These are phyloP conservation scores for Antitrichia curtipendula DNA, from an alignment of 225 moss, liverwort and hornwort species.

Conservation along the genomic window DNA sequence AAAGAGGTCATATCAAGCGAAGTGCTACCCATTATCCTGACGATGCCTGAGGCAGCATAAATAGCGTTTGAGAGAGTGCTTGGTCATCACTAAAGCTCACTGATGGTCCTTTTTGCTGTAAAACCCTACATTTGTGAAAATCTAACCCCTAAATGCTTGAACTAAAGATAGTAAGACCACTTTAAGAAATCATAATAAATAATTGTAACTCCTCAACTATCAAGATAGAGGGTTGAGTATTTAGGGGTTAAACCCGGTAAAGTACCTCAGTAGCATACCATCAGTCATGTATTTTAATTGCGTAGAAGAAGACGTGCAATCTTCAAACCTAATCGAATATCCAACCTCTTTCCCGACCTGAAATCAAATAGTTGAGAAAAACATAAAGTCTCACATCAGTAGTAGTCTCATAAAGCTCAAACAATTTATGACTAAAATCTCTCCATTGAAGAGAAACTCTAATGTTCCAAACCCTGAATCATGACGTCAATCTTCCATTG, in stretches of 20 bases:
- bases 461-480: not conserved
- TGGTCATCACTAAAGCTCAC: not conserved
- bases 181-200: not conserved
- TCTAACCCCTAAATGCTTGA: not conserved
- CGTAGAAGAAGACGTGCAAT: constrained; percentile 64
- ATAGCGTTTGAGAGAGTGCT: not conserved
- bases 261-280: constrained; percentile 70
- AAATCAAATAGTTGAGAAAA: not conserved
- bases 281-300: constrained; percentile 94
- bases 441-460: not conserved
- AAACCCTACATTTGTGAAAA: not conserved
- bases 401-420: not conserved
- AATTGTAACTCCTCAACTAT: not conserved
- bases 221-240: not conserved
- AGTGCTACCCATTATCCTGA: not conserved
- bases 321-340: constrained; percentile 96
- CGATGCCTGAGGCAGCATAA: not conserved
- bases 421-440: not conserved
- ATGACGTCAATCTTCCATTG: not conserved
- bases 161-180: not conserved
- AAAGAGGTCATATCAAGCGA: not conserved
- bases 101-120: not conserved
- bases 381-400: not conserved
- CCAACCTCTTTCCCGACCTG: constrained; percentile 86
- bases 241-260: not conserved